Base-by-base conservation (phyloP, 1,284 basidiomycete species). In the Stygiomarasmius scandens region DNA sequence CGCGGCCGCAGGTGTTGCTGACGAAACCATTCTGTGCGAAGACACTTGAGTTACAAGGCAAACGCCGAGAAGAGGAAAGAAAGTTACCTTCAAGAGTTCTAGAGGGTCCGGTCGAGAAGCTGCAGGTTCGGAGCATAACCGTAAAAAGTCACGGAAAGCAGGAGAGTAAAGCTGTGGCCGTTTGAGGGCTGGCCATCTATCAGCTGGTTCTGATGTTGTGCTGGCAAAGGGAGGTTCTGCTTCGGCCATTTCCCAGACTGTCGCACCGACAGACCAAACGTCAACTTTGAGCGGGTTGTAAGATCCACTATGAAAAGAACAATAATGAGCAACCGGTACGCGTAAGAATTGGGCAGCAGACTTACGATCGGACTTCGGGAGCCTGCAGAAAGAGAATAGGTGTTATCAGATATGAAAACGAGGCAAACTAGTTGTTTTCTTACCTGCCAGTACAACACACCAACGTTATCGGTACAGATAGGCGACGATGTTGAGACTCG, bases 191-290 rank as follows among this genome's bases (percentile, higher is more conserved):
- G 90, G 90, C 83, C 87, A 89, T 3, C 83, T 80, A 20, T 84
- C 77, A 8, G 76, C 78, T 3, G 55, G 51, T 49, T 81, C 75
- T 53, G 83, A 77, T 1, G n/a, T n/a, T n/a, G 82, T 74, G 57
- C 84, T 80, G 3, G 81, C 77, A 67, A 92, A 93, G 0, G 90
- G 90, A 8, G 90, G 90, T 54, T 82, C 76, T 16, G 84, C 81
- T 66, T 92, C 80, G 0, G 87, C 87, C 69, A 90, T 80, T 68
- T 93, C 90, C 90, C 90, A 92, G 0, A 89, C 78, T 0, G 90
- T 93, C 1, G 90, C 90, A 2, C 90, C 90, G 14, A 91, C 74
- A 1, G 90, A 91, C 89, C 90, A 92, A 1, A 89, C 78, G 61
- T 92, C 90, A 49, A 90, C 84, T 68, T 88, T 87, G 49, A 90